A percentile compares a stretch with the other conserved stretches of the same genome.
Evolutionary conservation across 2,329 filamentous ascomycete species (phyloP).

Genomic region (Aspergillus floridensis): DNA sequence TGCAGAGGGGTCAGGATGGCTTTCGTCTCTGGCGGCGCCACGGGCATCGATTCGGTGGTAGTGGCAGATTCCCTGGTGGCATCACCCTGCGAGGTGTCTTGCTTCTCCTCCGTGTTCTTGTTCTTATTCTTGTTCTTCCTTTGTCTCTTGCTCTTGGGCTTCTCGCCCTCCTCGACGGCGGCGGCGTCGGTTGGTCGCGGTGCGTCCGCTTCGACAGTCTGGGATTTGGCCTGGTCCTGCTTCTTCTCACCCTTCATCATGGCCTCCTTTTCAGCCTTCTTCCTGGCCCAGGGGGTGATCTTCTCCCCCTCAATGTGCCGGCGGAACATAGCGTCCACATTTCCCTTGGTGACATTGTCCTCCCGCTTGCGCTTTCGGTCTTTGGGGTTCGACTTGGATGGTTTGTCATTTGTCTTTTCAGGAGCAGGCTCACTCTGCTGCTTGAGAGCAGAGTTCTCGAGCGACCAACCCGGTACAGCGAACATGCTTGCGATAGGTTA

Average conservation of each 20-base stretch:
- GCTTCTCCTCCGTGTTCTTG: conserved; percentile 23
- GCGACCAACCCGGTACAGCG: conserved; percentile 87
- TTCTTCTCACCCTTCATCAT: conserved; percentile 34
- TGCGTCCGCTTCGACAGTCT: neutral
- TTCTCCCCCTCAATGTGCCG: conserved; percentile 70
- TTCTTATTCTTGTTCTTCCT: conserved; percentile 36
- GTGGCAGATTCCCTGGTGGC: conserved; percentile 12
- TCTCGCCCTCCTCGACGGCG: conserved; percentile 20
- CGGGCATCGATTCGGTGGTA: conserved; percentile 22
- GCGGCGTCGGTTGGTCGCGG: conserved; percentile 13
- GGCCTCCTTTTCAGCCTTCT: conserved; percentile 34
- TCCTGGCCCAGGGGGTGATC: conserved; percentile 31
- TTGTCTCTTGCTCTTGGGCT: conserved; percentile 27
- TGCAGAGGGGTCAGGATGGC: conserved; percentile 85
- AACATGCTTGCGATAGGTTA: conserved; percentile 61
- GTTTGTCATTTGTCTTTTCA: conserved; percentile 57
- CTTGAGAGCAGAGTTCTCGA: conserved; percentile 70
- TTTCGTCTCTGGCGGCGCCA: conserved; percentile 44
- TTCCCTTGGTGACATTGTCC: conserved; percentile 60
- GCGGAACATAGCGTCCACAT: conserved; percentile 76
- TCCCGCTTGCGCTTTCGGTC: conserved; percentile 54
- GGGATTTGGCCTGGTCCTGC: conserved; percentile 23
- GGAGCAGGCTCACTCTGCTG: conserved; percentile 62
- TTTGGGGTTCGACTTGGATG: conserved; percentile 31
- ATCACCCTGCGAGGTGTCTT: conserved; percentile 17